These are phyloP conservation scores for Rhizopogon roseolus DNA, from an alignment of 768 basidiomycete species.

Conservation along the genomic window DNA sequence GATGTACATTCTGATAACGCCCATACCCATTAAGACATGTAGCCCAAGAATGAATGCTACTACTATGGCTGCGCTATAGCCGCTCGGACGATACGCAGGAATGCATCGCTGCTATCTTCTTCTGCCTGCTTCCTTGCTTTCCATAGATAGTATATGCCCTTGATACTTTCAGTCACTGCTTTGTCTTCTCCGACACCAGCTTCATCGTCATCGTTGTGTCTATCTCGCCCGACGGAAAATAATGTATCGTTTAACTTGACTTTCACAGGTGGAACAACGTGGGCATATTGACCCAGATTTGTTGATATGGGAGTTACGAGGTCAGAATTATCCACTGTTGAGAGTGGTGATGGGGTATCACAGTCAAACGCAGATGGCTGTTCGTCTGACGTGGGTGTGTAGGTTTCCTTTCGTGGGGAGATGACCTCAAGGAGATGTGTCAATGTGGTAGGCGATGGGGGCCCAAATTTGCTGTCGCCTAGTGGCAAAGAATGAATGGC, in stretches of 20 bases:
- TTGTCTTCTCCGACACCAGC: constrained; percentile 24
- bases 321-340: constrained; percentile 18
- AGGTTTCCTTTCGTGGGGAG: constrained; percentile 19
- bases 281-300: constrained; percentile 6
- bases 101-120: constrained; percentile 20
- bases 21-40: background rate
- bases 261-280: constrained; percentile 9
- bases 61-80: constrained; percentile 18
- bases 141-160: constrained; percentile 59
- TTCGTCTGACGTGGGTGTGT: constrained; percentile 8
- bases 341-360: constrained; percentile 9
- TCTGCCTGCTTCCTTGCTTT: constrained; percentile 29
- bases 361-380: constrained; percentile 1
- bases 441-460: constrained; percentile 23
- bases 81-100: constrained; percentile 30
- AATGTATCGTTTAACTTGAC: constrained; percentile 11
- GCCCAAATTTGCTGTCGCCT: constrained; percentile 7
- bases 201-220: background rate
- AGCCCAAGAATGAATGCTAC: background rate
- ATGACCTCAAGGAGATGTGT: constrained; percentile 20
- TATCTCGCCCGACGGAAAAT: background rate
- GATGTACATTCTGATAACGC: background rate
- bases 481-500: constrained; percentile 13
- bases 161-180: constrained; percentile 47
- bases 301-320: constrained; percentile 18